phyloP scores from a whole-genome alignment of 768 basidiomycete genomes.

The Lentinula sp. region DNA sequence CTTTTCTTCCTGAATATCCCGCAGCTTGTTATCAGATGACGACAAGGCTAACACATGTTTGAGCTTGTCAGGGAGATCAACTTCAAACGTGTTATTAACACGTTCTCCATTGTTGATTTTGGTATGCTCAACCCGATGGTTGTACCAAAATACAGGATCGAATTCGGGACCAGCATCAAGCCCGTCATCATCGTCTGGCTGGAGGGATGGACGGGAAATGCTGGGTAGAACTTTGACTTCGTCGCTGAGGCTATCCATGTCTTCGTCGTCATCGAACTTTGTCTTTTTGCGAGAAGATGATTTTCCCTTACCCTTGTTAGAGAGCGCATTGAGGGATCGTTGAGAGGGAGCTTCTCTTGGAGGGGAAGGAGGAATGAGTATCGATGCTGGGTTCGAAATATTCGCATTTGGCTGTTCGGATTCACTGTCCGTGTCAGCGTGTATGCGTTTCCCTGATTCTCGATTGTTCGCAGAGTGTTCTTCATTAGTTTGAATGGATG shows the following conservation, averaged over 20 bases:
- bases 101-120: conserved; percentile 22
- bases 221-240: conserved; percentile 30
- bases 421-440: conserved; percentile 24
- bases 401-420: conserved; percentile 8
- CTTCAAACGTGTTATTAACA: conserved; percentile 33
- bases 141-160: conserved; percentile 23
- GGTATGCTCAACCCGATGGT: conserved; percentile 18
- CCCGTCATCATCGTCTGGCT: conserved; percentile 14
- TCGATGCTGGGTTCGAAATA: conserved; percentile 14
- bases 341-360: conserved; percentile 31
- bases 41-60: conserved; percentile 60
- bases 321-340: background rate
- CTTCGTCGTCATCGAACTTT: conserved; percentile 21
- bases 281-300: conserved; percentile 10
- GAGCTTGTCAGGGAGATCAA: conserved; percentile 63
- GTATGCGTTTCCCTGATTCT: conserved; percentile 37
- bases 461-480: conserved; percentile 11
- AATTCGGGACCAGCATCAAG: conserved; percentile 24
- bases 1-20: conserved; percentile 39
- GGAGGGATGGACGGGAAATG: background rate
- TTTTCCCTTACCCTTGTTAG: conserved; percentile 27
- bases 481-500: background rate
- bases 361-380: conserved; percentile 67
- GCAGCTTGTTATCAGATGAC: conserved; percentile 32
- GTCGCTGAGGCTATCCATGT: conserved; percentile 17